These are phyloP conservation scores for Sporobolomyces roseus DNA, from an alignment of 768 basidiomycete genomes.

Conservation along the genomic window DNA sequence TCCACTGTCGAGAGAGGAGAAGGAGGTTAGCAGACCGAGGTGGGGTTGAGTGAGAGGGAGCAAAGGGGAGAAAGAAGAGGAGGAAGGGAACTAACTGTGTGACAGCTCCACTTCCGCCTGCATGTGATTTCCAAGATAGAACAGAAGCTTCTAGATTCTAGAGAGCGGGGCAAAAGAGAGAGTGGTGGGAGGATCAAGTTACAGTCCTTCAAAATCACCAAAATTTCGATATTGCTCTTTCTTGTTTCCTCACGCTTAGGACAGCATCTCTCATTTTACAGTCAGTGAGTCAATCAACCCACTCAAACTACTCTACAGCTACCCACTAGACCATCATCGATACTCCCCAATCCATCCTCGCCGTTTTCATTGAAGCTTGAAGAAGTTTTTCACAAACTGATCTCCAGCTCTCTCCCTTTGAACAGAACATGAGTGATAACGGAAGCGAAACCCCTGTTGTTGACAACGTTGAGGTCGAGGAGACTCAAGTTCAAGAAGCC, in stretches of 20 bases:
- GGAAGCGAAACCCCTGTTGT: conserved; percentile 41
- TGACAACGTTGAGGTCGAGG: conserved; percentile 46
- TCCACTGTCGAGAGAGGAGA: conserved; percentile 63
- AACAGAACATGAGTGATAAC: conserved; percentile 40
- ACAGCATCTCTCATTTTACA: conserved; percentile 34
- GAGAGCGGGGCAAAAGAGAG: no score
- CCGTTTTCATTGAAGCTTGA: no score
- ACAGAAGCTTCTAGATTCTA: no score
- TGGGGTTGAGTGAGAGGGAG: neutral
- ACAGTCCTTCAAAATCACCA: neutral
- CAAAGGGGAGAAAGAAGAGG: neutral
- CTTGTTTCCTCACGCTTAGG: conserved; percentile 31
- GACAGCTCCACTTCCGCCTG: conserved; percentile 7
- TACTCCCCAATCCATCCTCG: no score
- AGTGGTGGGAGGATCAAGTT: no score
- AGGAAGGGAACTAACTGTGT: conserved; percentile 18
- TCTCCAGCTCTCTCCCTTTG: neutral
- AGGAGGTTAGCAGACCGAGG: neutral
- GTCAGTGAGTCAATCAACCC: conserved; percentile 11
- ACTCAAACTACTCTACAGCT: no score
- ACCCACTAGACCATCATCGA: no score
- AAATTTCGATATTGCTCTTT: neutral
- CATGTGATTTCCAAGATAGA: no score
- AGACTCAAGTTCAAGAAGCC: conserved; percentile 69
- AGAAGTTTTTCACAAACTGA: neutral